Base-by-base conservation (phyloP, 345 rosid genomes). In the Turnera subulata region DNA sequence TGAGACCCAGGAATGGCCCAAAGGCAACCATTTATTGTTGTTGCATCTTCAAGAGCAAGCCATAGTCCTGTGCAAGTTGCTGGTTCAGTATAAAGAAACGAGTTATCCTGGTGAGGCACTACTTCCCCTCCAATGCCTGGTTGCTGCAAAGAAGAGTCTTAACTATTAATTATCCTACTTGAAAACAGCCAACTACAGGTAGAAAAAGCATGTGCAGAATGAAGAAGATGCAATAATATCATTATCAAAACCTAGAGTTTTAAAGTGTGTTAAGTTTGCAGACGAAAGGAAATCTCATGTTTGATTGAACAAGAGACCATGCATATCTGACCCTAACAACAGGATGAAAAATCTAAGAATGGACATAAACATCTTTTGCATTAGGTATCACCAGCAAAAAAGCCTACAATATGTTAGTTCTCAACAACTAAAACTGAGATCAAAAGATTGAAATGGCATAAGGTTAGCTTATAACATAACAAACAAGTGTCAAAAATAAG, bases 1-100 rank as follows among this genome's bases (percentile, higher is more conserved):
- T 93, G 99, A 32, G 99, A 93, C 58, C 88, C 96, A 59, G 99
- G 95, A 70, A 89, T 87, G 56, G 95, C 97, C 99, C 97, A 93
- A 38, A 93, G 85, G 81, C 97, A 93, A 61, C 99, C 94, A 53
- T 93, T 89, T 56, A 66, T 47, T 29, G 65, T 61, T 56, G 89
- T 93, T 43, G 99, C 85, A 78, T 89, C 97, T 78, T 89, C 99
- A 52, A 93, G 78, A 56, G 99, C 99, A 57, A 87, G 64, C 97
- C 99, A 93, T 64, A 89, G 85, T 64, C 99, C 99, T 0, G 84
- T 85, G 74, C 99, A 93, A 65, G 85, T 86, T 50, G 78, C 58
- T 61, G 97, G 97, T 62, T 89, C 94, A 6, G 99, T 89, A 69
- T 82, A 79, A 22, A 93, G 82, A 63, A 89, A 93, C 6, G 99